Base-by-base conservation (phyloP, 148 eudicot species). In the Camellia japonica region DNA sequence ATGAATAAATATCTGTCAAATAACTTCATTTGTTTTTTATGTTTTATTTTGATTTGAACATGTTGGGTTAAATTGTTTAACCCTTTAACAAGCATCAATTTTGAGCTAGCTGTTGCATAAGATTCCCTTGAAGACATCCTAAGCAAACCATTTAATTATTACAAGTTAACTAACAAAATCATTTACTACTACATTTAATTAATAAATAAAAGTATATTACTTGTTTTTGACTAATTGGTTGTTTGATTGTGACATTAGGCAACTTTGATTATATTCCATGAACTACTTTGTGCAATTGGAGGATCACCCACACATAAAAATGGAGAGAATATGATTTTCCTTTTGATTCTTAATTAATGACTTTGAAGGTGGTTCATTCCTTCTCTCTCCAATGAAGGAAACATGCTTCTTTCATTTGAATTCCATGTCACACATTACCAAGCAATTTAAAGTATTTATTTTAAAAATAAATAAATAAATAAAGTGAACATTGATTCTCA, bases 211-310 rank as follows among this genome's bases (percentile, higher is more conserved):
- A 19, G 10, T 10, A 38, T 64, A 64, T 64, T 23, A 64, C 68
- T 38, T 38, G 9, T 11, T 64, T 64, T 64, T 64, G 68, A 11
- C 13, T 20, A 10, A 64, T 64, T 64, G 68, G 68, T 41, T 20
- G 68, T 64, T 64, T 23, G 68, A 64, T 64, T 23, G 68, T 5
- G 68, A 64, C 68, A 64, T 64, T 23, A 64, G 43, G 10, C 68
- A 64, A 9, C 38, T 19, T 38, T 64, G 9, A 6, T 64, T 20
- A 1, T 7, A 19, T 64, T 23, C 12, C 42, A 64, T 3, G 68
- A 64, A 64, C 3, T 10, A 38, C 30, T 64, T 64, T 20, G 68
- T 19, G 68, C 68, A 23, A 64, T 5, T 9, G 52, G 52, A 49
- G 52, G 52, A 49, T 49, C 52, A 5, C 7, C 6, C 52, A 49